These are phyloP conservation scores for Taiozyma sp. DNA, from an alignment of 1,139 yeast species.

Conservation along the genomic window DNA sequence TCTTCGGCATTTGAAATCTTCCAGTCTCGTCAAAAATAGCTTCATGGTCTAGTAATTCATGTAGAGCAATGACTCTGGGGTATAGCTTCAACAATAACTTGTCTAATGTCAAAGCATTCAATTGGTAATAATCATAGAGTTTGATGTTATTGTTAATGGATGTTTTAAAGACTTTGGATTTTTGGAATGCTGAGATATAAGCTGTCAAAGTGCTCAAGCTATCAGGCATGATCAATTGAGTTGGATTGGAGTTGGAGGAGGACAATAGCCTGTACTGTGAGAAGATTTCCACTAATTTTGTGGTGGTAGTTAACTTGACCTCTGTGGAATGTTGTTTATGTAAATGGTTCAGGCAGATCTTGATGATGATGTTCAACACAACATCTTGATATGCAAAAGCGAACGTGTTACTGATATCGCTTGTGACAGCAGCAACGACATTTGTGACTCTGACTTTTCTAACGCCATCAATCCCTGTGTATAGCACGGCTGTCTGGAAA, in stretches of 20 bases:
- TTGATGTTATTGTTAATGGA: constrained; percentile 54
- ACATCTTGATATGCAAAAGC: constrained; percentile 86
- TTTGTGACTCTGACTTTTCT: constrained; percentile 86
- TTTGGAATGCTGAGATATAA: constrained; percentile 64
- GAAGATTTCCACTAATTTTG: constrained; percentile 66
- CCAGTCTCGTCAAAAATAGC: constrained; percentile 40
- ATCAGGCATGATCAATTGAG: constrained; percentile 79
- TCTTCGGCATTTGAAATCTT: constrained; percentile 47
- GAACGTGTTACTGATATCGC: constrained; percentile 68
- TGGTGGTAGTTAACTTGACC: constrained; percentile 58
- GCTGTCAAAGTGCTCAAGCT: constrained; percentile 71
- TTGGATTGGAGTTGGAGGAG: constrained; percentile 43
- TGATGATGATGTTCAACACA: constrained; percentile 62
- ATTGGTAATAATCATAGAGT: constrained; percentile 50
- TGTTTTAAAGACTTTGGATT: constrained; percentile 56
- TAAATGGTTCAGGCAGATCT: constrained; percentile 45
- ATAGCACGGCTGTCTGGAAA: constrained; percentile 86
- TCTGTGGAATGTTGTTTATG: constrained; percentile 44
- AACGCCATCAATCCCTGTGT: constrained; percentile 72
- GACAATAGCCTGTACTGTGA: constrained; percentile 69
- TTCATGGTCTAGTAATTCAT: constrained; percentile 55
- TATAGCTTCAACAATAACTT: constrained; percentile 64
- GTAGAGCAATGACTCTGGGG: constrained; percentile 78
- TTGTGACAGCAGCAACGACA: constrained; percentile 75
- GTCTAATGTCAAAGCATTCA: constrained; percentile 54